Evolutionary conservation across 345 rosid species (phyloP), one percentile per base, ranked within the genome.

Genomic region (Ricinus communis): DNA sequence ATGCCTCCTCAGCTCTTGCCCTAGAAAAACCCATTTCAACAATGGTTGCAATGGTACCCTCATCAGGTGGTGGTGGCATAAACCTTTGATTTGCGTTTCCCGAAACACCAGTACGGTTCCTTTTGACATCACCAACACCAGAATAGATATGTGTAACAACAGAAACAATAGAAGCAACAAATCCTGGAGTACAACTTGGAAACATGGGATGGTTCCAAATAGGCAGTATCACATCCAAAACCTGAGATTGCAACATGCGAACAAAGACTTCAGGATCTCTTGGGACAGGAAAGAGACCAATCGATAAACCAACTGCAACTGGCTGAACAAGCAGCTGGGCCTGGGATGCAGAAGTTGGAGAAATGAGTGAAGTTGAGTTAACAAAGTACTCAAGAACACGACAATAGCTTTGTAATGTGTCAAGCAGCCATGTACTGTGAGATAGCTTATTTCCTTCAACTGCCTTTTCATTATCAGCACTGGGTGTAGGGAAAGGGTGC

Each of bases 21-120:
- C 97, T 90, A 75, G 96, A 87, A 82, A 94, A 90, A 45, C 98
- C 98, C 98, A 94, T 94, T 81, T 90, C 97, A 72, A 90, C 95
- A 69, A 94, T 94, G 76, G 88, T 90, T 71, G 93, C 79, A 76
- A 94, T 87, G 46, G 90, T 86, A 76, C 85, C 83, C 79, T 94
- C 98, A 75, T 94, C 98, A 49, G 87, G 98, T 51, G 95, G 96
- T 43, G 95, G 94, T 31, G 97, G 93, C 72, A 86, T 59, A 59
- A 87, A 83, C 53, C 91, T 83, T 63, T 90, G 97, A 76, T 80
- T 91, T 74, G 88, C 65, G 78, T 87, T 88, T 65, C 93, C 90
- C 22, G 87, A 65, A 70, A 80, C 79, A 71, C 93, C 88, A 70
- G 74, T 83, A 30, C 88, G 93, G 77, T 74, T 91, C 82, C 84